These are phyloP conservation scores for Acanthamoeba lenticulata DNA, from an alignment of 208 protist genomes.

Conservation along the genomic window DNA sequence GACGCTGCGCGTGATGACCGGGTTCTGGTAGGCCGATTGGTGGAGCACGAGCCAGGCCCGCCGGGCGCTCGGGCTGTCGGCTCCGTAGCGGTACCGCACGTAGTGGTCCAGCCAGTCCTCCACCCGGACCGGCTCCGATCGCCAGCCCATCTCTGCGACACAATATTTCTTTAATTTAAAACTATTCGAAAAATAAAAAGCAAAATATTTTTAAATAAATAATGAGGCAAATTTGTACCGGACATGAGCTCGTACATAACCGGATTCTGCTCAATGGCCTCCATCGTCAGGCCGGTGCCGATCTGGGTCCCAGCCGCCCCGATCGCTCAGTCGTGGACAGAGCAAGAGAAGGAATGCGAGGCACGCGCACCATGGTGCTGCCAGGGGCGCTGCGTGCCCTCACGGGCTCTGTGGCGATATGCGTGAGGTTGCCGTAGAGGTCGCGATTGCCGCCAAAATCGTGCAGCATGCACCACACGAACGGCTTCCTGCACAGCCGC, in stretches of 20 bases:
- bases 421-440: conserved; percentile 78
- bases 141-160: conserved; percentile 79
- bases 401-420: conserved; percentile 71
- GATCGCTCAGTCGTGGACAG: background rate
- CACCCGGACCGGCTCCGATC: background rate
- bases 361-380: conserved; percentile 74
- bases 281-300: conserved; percentile 83
- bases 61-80: conserved; percentile 41
- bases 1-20: background rate
- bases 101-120: conserved; percentile 73
- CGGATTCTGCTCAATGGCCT: conserved; percentile 85
- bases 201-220: no score
- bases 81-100: conserved; percentile 69
- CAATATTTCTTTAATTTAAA: background rate
- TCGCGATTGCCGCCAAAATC: conserved; percentile 85
- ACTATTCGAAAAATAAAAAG: background rate
- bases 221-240: background rate
- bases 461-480: conserved; percentile 87
- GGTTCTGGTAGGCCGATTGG: conserved; percentile 39
- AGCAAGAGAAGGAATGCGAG: background rate
- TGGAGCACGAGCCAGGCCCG: conserved; percentile 21
- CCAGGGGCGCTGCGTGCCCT: background rate
- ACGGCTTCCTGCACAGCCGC: conserved; percentile 75
- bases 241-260: conserved; percentile 84
- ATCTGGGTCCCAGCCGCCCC: background rate